A percentile compares a stretch with the other conserved stretches of the same genome.
Evolutionary conservation across 495 filamentous ascomycete genomes (phyloP).

Genomic region (Aspergillus avenaceus): DNA sequence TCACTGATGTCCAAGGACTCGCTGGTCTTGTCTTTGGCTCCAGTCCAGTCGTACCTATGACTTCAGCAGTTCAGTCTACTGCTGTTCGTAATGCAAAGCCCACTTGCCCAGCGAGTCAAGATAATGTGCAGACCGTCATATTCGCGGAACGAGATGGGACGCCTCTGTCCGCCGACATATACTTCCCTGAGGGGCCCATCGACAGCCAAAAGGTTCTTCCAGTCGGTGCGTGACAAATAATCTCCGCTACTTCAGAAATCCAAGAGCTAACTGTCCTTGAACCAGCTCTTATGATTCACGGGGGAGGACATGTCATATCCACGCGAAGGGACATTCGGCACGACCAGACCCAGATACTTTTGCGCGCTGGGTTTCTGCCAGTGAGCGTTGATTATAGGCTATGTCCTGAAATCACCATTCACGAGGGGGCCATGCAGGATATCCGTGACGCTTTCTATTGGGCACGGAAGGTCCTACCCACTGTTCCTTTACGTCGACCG

Average conservation of each 20-base stretch:
- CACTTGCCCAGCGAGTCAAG: too few species aligned
- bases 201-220: not conserved
- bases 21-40: too few species aligned
- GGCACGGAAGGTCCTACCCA: constrained; percentile 38
- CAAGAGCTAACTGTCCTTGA: not conserved
- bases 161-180: constrained; percentile 49
- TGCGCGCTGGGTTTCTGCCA: constrained; percentile 44
- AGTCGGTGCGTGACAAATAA: too few species aligned
- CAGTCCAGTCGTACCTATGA: too few species aligned
- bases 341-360: constrained; percentile 34
- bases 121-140: too few species aligned
- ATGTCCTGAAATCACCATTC: constrained; percentile 47
- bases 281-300: constrained; percentile 55
- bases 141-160: too few species aligned
- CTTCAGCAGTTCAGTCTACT: too few species aligned
- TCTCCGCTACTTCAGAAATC: too few species aligned
- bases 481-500: constrained; percentile 11
- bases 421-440: constrained; percentile 50
- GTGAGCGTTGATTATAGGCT: constrained; percentile 54
- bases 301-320: constrained; percentile 50
- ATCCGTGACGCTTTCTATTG: constrained; percentile 43
- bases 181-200: constrained; percentile 26
- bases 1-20: too few species aligned
- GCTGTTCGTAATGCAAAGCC: too few species aligned
- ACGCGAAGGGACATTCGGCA: constrained; percentile 44